These are phyloP conservation scores for Pythium periplocum DNA, from an alignment of 352 stramenopile genomes.

Conservation along the genomic window DNA sequence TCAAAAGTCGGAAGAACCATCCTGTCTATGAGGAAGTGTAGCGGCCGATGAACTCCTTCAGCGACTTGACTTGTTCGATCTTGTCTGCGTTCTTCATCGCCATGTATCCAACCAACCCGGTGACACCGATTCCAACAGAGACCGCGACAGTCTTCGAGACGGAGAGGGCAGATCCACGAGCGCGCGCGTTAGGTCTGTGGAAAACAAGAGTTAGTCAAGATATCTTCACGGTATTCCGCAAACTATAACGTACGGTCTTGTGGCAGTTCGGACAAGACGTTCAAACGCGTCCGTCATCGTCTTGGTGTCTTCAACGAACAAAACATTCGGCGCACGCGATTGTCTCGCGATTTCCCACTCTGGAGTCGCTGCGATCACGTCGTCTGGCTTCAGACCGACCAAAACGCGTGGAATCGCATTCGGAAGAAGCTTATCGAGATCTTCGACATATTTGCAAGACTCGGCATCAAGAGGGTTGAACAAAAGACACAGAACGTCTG, in stretches of 20 bases:
- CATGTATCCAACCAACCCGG: too few species aligned
- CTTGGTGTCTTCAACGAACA: constrained; percentile 18
- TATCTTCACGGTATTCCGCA: background rate
- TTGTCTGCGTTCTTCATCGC: too few species aligned
- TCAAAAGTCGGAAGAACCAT: too few species aligned
- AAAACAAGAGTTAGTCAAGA: background rate
- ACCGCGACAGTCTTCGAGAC: too few species aligned
- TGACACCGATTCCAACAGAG: too few species aligned
- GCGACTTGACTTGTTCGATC: too few species aligned
- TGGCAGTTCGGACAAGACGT: constrained; percentile 14
- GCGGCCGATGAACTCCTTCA: too few species aligned
- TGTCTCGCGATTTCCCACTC: constrained; percentile 10
- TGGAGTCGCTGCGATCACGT: background rate
- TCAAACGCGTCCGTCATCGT: constrained; percentile 35
- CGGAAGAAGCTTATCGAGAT: constrained; percentile 49
- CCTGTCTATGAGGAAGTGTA: too few species aligned
- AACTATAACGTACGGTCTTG: constrained; percentile 17
- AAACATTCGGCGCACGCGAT: constrained; percentile 2
- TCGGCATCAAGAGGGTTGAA: constrained; percentile 48
- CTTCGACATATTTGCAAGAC: constrained; percentile 41
- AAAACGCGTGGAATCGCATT: constrained; percentile 51
- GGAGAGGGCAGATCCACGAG: background rate
- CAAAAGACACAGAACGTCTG: constrained; percentile 67
- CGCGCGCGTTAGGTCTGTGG: constrained; percentile 11
- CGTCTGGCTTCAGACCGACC: constrained; percentile 38